Base-by-base conservation (phyloP, 78 protist genomes). In the Cavenderia fasciculata region DNA sequence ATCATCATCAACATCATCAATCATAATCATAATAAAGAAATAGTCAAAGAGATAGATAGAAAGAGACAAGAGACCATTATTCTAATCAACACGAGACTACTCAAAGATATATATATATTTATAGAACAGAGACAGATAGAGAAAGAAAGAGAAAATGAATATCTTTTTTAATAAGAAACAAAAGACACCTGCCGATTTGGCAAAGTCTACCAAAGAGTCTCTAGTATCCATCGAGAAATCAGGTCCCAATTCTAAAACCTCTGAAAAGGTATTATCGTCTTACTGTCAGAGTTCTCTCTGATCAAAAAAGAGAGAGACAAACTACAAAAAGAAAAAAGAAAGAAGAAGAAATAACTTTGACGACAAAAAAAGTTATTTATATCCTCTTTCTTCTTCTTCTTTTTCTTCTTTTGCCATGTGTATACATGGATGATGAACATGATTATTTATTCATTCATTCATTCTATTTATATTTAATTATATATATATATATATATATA, bases 201-300 rank as follows among this genome's bases (percentile, higher is more conserved):
- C 63, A 0, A 86, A 72, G 41, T 62, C 86, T 14, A 54, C 72
- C 1, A 72, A 86, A 40, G 92, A 86, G 49, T 29, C 61, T 29
- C 23, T 86, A 19, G 23, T 54, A 11, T 36, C 72, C 0, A 86
- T 82, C 49, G 89, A 74, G 19, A 86, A 72, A 63, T 23, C 84
- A n/a, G 92, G 92, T 11, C 86, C 92, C 61, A 72, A 86, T 36
- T 74, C 84, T n/a, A 86, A 59, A 63, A 33, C 59, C 4, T 31
- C 92, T 29, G 92, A 86, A 52, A 74, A 86, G 68, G 92, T 74
- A 73, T 14, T n/a, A n/a, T n/a, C n/a, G n/a, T n/a, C n/a, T n/a
- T n/a, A n/a, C n/a, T n/a, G n/a, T n/a, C n/a, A n/a, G n/a, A n/a
- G n/a, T n/a, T n/a, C n/a, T n/a, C n/a, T n/a, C n/a, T n/a, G n/a